A percentile compares a stretch with the other conserved stretches of the same genome.
These are phyloP conservation scores for Sordariomycetes sp. DNA, from an alignment of 2,329 filamentous ascomycete genomes.

Conservation along the genomic window DNA sequence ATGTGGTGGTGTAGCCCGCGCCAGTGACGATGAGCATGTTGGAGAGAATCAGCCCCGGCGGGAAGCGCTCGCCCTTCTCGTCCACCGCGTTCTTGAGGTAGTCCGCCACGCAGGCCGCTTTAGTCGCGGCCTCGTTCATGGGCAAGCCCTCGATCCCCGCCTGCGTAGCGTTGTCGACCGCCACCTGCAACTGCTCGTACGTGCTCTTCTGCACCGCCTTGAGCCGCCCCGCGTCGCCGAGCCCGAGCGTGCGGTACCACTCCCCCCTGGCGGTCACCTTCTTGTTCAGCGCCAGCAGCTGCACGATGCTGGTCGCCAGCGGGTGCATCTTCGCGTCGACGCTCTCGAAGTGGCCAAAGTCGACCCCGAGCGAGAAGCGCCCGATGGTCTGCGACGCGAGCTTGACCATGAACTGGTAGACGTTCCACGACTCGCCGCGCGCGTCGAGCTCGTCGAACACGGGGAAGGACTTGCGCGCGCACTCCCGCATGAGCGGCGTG, in stretches of 20 bases:
- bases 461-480: slow-evolving; percentile 36
- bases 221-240: slow-evolving; percentile 41
- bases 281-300: slow-evolving; percentile 45
- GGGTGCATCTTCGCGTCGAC: slow-evolving; percentile 36
- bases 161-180: slow-evolving; percentile 23
- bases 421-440: slow-evolving; percentile 33
- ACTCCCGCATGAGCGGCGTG: slow-evolving; percentile 45
- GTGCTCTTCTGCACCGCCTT: slow-evolving; percentile 20
- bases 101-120: slow-evolving; percentile 1
- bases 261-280: slow-evolving; percentile 40
- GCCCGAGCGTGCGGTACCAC: slow-evolving; percentile 47
- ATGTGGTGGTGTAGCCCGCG: slow-evolving; percentile 52
- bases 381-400: slow-evolving; percentile 33
- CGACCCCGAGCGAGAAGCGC: slow-evolving; percentile 31
- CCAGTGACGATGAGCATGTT: slow-evolving; percentile 20
- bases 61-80: slow-evolving; percentile 10
- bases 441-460: slow-evolving; percentile 41
- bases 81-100: slow-evolving; percentile 2
- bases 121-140: neutral
- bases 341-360: slow-evolving; percentile 31
- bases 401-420: slow-evolving; percentile 39
- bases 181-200: slow-evolving; percentile 23
- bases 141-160: slow-evolving; percentile 8
- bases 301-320: slow-evolving; percentile 38
- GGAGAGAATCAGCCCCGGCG: slow-evolving; percentile 31